Evolutionary conservation across 495 filamentous ascomycete species (phyloP), one percentile per base, ranked within the genome.

Genomic region (Beverwykella pulmonaria): DNA sequence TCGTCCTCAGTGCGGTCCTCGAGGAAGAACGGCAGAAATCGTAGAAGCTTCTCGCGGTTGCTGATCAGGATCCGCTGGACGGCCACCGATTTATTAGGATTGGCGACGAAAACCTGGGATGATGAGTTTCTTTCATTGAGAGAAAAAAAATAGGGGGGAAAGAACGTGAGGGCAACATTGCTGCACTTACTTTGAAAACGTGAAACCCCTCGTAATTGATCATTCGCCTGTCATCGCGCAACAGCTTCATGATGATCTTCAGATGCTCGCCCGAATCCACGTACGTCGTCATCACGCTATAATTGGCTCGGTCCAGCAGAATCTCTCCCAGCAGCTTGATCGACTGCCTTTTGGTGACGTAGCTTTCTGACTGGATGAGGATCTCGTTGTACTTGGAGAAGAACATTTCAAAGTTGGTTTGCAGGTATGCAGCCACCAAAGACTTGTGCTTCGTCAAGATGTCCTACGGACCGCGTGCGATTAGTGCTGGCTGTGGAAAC

Each of bases 141-240:
- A 57, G n/a, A 10, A 1, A 20, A 26, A 20, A 10, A 41, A 19
- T 15, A 71, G 20, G 8, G 23, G 22, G 9, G 22, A 30, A 17
- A 49, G 20, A n/a, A 19, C 14, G 25, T 29, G 48, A 15, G 41
- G 46, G 15, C 10, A 20, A 36, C 15, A 20, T 17, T n/a, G 53
- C 54, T 2, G n/a, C 50, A 76, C 78, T 68, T 80, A 89, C 88
- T 82, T 98, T 98, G 81, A 98, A 98, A 36, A 98, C 93, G 76
- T 99, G 95, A 76, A 99, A 99, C 25, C 92, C 93, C 77, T 99
- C 95, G 74, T 98, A 99, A 74, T 97, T 93, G 54, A 99, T 94
- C 91, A 98, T 99, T 75, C 94, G 92, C 70, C 93, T 86, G 75
- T 98, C 93, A 76, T 97, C 93, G 53, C 90, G 85, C 58, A 99